A percentile compares a stretch with the other conserved stretches of the same genome.
phyloP scores from a whole-genome alignment of 208 protist genomes.

The Leishmania lainsoni region DNA sequence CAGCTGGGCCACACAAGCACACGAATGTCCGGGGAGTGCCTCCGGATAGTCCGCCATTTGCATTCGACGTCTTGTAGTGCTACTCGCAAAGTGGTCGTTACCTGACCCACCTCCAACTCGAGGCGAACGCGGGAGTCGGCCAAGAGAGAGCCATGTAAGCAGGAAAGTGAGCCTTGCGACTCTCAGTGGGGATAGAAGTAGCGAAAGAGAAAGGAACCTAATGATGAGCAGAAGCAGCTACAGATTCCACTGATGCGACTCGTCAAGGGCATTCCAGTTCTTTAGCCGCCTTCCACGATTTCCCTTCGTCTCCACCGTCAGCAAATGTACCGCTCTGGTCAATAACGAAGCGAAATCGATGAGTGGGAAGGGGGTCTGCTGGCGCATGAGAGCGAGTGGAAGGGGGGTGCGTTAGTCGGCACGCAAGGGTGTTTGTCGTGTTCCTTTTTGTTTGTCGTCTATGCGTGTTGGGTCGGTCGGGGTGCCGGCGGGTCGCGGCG shows the following conservation, averaged over 20 bases:
- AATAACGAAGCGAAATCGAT: not conserved
- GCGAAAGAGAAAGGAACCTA: not conserved
- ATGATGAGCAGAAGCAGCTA: not conserved
- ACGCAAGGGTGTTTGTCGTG: not conserved
- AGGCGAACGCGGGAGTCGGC: not conserved
- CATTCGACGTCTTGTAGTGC: not conserved
- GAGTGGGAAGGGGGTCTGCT: too few relatives aligned
- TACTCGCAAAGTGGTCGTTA: not conserved
- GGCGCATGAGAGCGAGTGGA: too few relatives aligned
- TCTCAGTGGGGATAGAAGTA: not conserved
- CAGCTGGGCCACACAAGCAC: not conserved
- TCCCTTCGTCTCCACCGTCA: not conserved
- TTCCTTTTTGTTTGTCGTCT: constrained; percentile 1
- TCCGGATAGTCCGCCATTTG: not conserved
- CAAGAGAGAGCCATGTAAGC: not conserved
- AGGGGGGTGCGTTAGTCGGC: too few relatives aligned
- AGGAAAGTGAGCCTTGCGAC: not conserved
- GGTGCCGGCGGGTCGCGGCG: not conserved
- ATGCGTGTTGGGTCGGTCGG: too few relatives aligned
- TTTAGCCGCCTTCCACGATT: not conserved
- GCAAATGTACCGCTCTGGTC: not conserved
- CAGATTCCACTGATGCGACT: not conserved
- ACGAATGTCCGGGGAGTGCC: not conserved
- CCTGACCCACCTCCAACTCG: not conserved
- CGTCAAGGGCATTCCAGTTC: not conserved